Percentiles rank a stretch among this genome's conserved stretches.
Conservation (phyloP, 345 rosid species). For the Jatropha curcas region DNA sequence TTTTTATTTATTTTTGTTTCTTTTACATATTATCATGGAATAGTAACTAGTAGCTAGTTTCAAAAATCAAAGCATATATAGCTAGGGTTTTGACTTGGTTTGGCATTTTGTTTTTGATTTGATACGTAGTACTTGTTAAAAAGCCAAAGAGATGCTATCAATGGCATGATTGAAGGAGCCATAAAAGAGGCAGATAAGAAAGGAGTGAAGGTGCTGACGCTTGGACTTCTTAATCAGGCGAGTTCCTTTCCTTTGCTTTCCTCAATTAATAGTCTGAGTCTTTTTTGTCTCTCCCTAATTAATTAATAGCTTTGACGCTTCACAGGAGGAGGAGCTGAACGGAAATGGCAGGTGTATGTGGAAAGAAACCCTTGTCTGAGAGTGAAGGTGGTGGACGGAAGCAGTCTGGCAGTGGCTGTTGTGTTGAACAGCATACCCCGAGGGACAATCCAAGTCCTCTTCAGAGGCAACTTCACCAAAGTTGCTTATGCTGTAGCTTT, state of each 20-base stretch:
- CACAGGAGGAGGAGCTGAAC: constrained; percentile 57
- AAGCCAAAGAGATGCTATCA: constrained; percentile 43
- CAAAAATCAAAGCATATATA: too few relatives aligned
- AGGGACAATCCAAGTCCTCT: constrained; percentile 49
- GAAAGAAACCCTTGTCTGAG: constrained; percentile 44
- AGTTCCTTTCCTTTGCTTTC: not conserved
- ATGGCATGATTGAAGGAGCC: constrained; percentile 55
- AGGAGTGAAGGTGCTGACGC: constrained; percentile 55
- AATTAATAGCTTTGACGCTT: too few relatives aligned
- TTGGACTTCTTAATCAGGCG: constrained; percentile 69
- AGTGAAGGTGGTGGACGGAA: constrained; percentile 68
- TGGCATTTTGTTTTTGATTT: too few relatives aligned
- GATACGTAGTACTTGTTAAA: constrained; percentile 35
- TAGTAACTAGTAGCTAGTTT: too few relatives aligned
- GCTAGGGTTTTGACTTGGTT: too few relatives aligned
- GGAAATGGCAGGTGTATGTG: constrained; percentile 48
- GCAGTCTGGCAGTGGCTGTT: constrained; percentile 54
- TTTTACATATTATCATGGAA: too few relatives aligned
- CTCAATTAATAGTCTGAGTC: too few relatives aligned
- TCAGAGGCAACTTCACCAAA: constrained; percentile 49
- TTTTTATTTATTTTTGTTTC: not conserved
- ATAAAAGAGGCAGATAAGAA: constrained; percentile 54
- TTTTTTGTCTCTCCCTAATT: too few relatives aligned
- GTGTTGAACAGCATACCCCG: constrained; percentile 54
- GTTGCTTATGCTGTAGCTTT: constrained; percentile 52